These are phyloP conservation scores for Inga laurina DNA, from an alignment of 306 rosid genomes.

Conservation along the genomic window DNA sequence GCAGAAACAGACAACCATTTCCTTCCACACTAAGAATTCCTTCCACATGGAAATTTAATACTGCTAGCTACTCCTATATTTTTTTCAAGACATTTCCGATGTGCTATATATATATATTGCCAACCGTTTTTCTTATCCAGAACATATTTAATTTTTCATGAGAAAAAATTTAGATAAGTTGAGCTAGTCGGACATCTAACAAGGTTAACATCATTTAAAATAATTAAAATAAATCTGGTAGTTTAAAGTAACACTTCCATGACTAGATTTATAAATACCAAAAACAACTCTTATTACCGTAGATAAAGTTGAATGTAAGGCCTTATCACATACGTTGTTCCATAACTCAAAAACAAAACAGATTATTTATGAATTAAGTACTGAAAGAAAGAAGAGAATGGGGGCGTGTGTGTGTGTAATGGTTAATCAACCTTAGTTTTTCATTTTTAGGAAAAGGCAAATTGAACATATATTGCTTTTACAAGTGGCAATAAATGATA, in stretches of 20 bases:
- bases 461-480: too few relatives aligned
- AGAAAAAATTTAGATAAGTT: neutral
- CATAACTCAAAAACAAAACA: too few relatives aligned
- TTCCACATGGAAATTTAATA: neutral
- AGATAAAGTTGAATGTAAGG: too few relatives aligned
- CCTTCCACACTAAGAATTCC: too few relatives aligned
- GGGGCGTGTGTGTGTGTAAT: neutral
- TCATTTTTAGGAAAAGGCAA: too few relatives aligned
- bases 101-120: too few relatives aligned
- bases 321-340: too few relatives aligned
- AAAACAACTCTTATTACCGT: neutral
- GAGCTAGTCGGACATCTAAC: neutral
- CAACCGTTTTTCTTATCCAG: neutral
- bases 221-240: neutral
- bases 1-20: too few relatives aligned
- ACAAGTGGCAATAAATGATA: too few relatives aligned
- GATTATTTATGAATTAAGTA: neutral
- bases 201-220: neutral
- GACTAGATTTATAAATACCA: neutral
- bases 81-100: too few relatives aligned
- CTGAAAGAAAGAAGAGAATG: neutral
- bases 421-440: neutral
- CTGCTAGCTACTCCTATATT: too few relatives aligned
- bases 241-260: neutral
- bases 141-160: neutral